Conservation (phyloP, 495 filamentous ascomycete species). For the Tuber magnatum region DNA sequence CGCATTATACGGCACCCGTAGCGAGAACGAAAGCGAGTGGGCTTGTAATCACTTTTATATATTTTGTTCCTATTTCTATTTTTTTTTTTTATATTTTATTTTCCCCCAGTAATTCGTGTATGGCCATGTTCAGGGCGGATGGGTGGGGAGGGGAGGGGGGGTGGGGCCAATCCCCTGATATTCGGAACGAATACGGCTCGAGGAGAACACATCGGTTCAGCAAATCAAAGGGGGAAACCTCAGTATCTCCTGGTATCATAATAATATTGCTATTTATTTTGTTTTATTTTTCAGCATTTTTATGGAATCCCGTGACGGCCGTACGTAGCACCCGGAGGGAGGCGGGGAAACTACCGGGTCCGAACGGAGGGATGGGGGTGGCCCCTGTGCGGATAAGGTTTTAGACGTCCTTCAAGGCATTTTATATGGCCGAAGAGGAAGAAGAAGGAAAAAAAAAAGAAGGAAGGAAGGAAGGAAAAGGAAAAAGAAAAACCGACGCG, state of each 20-base stretch:
- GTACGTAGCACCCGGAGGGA: neutral
- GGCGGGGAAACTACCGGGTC: neutral
- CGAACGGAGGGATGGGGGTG: neutral
- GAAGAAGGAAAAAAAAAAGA: too few species aligned
- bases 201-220: neutral
- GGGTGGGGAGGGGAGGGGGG: too few species aligned
- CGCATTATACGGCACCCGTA: neutral
- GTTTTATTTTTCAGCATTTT: neutral
- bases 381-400: neutral
- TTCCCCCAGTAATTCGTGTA: neutral
- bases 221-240: neutral
- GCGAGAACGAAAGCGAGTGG: neutral
- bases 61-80: neutral
- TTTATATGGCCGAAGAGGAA: neutral
- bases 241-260: neutral
- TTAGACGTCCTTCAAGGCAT: slow-evolving; percentile 1
- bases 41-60: too few species aligned
- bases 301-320: neutral
- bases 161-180: neutral
- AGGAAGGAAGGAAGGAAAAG: too few species aligned
- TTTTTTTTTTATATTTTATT: neutral
- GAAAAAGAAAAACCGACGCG: too few species aligned
- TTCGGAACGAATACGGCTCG: neutral
- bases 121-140: neutral
- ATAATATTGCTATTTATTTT: neutral